These are phyloP conservation scores for Phaeotremella fagi DNA, from an alignment of 768 basidiomycete genomes.

Conservation along the genomic window DNA sequence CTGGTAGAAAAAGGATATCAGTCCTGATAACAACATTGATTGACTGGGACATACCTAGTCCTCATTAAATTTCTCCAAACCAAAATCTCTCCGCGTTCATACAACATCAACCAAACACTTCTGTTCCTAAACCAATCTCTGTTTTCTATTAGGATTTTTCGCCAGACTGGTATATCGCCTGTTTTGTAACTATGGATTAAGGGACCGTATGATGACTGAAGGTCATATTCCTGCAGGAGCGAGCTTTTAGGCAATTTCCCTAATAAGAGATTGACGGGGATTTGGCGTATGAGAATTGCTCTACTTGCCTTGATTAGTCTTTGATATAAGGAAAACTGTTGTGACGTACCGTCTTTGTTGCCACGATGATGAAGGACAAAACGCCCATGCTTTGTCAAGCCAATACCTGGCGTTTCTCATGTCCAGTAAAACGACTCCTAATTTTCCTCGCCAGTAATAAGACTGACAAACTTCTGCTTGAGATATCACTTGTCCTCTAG, in stretches of 20 bases:
- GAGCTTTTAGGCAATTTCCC: slow-evolving; percentile 22
- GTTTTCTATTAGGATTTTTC: slow-evolving; percentile 14
- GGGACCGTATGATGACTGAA: slow-evolving; percentile 17
- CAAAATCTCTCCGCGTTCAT: slow-evolving; percentile 39
- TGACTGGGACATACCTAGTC: neutral
- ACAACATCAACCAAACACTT: slow-evolving; percentile 38
- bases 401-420: slow-evolving; percentile 27
- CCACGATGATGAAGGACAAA: slow-evolving; percentile 23
- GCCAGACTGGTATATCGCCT: slow-evolving; percentile 31
- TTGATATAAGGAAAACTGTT: neutral
- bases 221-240: slow-evolving; percentile 22
- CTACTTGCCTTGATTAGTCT: slow-evolving; percentile 13
- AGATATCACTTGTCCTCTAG: slow-evolving; percentile 13
- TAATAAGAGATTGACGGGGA: slow-evolving; percentile 36
- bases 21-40: neutral
- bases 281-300: slow-evolving; percentile 36
- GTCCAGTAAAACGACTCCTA: slow-evolving; percentile 29
- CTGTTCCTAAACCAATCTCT: slow-evolving; percentile 36
- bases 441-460: slow-evolving; percentile 39
- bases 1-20: slow-evolving; percentile 7
- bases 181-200: slow-evolving; percentile 26
- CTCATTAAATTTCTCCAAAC: slow-evolving; percentile 40
- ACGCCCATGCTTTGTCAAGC: slow-evolving; percentile 33
- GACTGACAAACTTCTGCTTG: slow-evolving; percentile 33
- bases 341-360: slow-evolving; percentile 26